phyloP scores from a whole-genome alignment of 768 basidiomycete genomes.

The Pisolithus albus region DNA sequence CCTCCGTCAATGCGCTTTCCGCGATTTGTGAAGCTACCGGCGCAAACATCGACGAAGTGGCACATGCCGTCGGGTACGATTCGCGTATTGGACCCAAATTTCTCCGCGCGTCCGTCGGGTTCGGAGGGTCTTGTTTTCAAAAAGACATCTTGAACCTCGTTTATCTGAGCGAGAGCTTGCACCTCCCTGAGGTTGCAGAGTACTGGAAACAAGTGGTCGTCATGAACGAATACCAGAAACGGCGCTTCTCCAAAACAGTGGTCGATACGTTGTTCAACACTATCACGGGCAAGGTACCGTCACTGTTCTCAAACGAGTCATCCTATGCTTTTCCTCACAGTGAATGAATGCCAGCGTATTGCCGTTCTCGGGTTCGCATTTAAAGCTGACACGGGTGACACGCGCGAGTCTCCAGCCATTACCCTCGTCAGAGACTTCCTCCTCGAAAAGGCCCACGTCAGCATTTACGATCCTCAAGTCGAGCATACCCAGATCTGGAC shows the following conservation, averaged over 20 bases:
- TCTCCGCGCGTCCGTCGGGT: constrained; percentile 91
- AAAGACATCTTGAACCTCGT: constrained; percentile 99
- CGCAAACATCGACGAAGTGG: constrained; percentile 97
- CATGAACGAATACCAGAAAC: constrained; percentile 99
- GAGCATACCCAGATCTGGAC: constrained; percentile 80
- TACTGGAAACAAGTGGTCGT: constrained; percentile 98
- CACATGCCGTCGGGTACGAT: constrained; percentile 90
- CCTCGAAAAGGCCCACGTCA: constrained; percentile 78
- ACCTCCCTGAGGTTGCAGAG: constrained; percentile 92
- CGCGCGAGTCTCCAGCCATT: constrained; percentile 94
- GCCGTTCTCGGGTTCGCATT: constrained; percentile 98
- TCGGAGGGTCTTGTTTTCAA: constrained; percentile 99
- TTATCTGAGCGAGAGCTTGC: constrained; percentile 89
- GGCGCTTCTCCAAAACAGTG: constrained; percentile 90
- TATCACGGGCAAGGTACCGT: constrained; percentile 81
- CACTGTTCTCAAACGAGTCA: neutral
- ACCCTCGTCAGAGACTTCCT: constrained; percentile 92
- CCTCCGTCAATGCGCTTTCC: constrained; percentile 94
- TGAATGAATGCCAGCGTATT: constrained; percentile 52
- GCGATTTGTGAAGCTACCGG: constrained; percentile 99
- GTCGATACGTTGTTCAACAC: constrained; percentile 99
- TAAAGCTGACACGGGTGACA: constrained; percentile 99
- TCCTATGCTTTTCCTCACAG: neutral
- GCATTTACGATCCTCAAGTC: constrained; percentile 91
- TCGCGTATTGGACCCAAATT: constrained; percentile 92